Evolutionary conservation across 257 asterid genomes (phyloP).

Genomic region (Solanum rostratum): DNA sequence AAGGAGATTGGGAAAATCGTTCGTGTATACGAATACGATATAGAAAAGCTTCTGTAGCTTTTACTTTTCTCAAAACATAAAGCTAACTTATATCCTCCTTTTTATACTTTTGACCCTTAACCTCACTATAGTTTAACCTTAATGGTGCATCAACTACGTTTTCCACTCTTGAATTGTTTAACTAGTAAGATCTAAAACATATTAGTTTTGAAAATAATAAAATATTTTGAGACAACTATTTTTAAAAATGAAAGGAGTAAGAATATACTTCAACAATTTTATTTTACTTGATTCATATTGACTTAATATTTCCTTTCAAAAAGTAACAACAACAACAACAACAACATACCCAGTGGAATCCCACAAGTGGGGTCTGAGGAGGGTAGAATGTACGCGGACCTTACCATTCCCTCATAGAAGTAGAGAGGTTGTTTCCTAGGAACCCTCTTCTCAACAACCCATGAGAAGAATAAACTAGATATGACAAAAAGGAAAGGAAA

Average conservation of each 20-base stretch:
- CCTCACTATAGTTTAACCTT: conserved; percentile 2
- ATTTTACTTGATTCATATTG: neutral
- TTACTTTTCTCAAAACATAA: conserved; percentile 48
- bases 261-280: neutral
- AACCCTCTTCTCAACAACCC: too few relatives aligned
- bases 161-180: conserved; percentile 15
- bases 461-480: too few relatives aligned
- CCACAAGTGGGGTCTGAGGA: too few relatives aligned
- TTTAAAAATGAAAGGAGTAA: neutral
- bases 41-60: conserved; percentile 23
- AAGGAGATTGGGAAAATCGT: neutral
- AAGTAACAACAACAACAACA: too few relatives aligned
- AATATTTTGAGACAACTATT: neutral
- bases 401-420: too few relatives aligned
- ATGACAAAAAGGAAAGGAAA: too few relatives aligned
- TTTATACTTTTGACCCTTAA: too few relatives aligned
- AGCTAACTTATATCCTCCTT: conserved; percentile 11
- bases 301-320: too few relatives aligned
- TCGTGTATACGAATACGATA: neutral
- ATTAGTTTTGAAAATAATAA: neutral
- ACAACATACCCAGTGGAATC: too few relatives aligned
- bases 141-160: conserved; percentile 14
- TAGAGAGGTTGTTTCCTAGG: too few relatives aligned
- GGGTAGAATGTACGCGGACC: too few relatives aligned
- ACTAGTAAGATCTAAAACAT: too few relatives aligned